A percentile compares a stretch with the other conserved stretches of the same genome.
Evolutionary conservation across 192 early-diverging fungal species (phyloP).

Genomic region (Kappamyces sp.): DNA sequence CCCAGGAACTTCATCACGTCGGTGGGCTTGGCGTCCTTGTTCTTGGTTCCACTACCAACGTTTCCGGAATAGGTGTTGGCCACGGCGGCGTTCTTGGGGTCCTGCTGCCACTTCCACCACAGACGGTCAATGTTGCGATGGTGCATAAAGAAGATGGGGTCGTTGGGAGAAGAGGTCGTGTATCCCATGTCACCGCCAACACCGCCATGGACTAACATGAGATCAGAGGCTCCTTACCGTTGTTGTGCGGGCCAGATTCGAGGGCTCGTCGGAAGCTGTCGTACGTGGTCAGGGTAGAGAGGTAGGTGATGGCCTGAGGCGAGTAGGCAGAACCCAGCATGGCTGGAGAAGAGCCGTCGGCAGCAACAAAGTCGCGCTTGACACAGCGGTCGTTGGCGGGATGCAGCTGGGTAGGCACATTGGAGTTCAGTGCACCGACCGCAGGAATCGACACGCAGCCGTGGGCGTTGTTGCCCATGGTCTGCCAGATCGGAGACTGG

Average conservation of each 20-base stretch:
- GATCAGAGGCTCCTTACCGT: too few species aligned
- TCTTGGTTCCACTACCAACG: background rate
- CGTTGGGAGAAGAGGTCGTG: constrained; percentile 19
- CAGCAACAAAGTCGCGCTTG: background rate
- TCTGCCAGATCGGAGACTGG: constrained; percentile 14
- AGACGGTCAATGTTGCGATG: constrained; percentile 43
- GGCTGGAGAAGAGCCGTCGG: too few species aligned
- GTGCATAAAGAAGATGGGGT: constrained; percentile 40
- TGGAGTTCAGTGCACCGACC: too few species aligned
- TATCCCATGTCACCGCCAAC: constrained; percentile 28
- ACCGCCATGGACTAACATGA: constrained; percentile 12
- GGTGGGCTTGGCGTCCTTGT: constrained; percentile 7
- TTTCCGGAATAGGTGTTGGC: constrained; percentile 19
- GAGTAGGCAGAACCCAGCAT: too few species aligned
- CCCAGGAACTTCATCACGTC: constrained; percentile 18
- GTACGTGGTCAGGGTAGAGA: too few species aligned
- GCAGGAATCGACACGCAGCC: too few species aligned
- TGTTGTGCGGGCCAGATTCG: constrained; percentile 11
- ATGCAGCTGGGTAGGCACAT: too few species aligned
- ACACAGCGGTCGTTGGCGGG: constrained; percentile 16
- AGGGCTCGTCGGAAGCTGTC: background rate
- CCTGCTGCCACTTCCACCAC: constrained; percentile 30
- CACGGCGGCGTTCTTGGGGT: constrained; percentile 22
- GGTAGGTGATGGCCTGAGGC: too few species aligned
- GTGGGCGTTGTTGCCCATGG: background rate